Conservation (phyloP, 345 rosid species). For the Cardamine chenopodiifolia region DNA sequence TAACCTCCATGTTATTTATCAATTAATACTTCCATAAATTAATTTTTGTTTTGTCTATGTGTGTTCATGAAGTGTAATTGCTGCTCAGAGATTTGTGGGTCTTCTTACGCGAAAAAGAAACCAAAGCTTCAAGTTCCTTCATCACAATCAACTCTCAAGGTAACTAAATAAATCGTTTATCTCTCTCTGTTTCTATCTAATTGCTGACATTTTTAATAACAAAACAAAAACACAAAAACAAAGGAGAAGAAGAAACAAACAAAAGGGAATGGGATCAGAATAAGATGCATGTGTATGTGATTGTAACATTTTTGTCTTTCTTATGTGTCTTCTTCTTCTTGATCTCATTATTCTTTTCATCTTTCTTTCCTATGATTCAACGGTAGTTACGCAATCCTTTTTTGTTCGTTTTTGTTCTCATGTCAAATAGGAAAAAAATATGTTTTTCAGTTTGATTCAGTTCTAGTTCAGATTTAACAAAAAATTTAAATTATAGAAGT, state of each 20-base stretch:
- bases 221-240: slow-evolving; percentile 37
- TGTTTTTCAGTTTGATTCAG: slow-evolving; percentile 32
- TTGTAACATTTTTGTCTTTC: slow-evolving; percentile 62
- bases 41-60: not conserved
- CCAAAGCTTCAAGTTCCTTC: slow-evolving; percentile 70
- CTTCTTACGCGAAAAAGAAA: slow-evolving; percentile 59
- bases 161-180: slow-evolving; percentile 29
- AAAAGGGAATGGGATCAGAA: slow-evolving; percentile 46
- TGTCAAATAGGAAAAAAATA: not conserved
- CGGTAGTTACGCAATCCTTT: slow-evolving; percentile 35
- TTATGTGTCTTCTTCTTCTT: slow-evolving; percentile 66
- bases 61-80: slow-evolving; percentile 62
- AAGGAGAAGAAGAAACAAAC: slow-evolving; percentile 24
- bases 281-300: slow-evolving; percentile 43
- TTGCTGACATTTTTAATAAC: slow-evolving; percentile 36
- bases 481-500: not conserved
- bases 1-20: not conserved
- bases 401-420: not conserved
- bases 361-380: slow-evolving; percentile 35
- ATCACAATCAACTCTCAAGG: slow-evolving; percentile 75
- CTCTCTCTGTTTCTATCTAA: slow-evolving; percentile 24
- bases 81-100: slow-evolving; percentile 65
- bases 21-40: not conserved
- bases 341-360: slow-evolving; percentile 55
- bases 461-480: slow-evolving; percentile 10